Percentiles rank a stretch among this genome's conserved stretches.
Conservation (phyloP, 371 early-diverging fungal species). For the Mucor mucedo region DNA sequence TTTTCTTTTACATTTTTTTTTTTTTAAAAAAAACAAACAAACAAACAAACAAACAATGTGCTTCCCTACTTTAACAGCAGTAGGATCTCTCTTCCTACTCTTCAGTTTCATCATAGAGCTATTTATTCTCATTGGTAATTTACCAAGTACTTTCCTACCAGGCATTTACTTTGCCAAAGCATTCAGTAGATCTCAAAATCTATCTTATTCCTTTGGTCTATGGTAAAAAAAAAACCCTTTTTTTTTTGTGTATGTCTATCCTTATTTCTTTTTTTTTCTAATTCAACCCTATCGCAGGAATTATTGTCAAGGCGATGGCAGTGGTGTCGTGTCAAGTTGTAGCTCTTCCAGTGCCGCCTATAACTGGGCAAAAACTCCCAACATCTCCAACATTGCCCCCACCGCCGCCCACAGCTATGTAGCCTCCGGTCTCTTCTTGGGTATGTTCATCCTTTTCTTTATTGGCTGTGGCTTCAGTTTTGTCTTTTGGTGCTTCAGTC, state of each 20-base stretch:
- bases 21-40: background rate
- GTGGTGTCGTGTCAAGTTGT: conserved; percentile 22
- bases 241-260: background rate
- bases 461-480: conserved; percentile 40
- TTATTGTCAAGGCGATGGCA: conserved; percentile 29
- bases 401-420: conserved; percentile 13
- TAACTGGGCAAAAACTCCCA: conserved; percentile 48
- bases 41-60: conserved; percentile 16
- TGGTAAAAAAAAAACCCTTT: conserved; percentile 31
- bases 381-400: conserved; percentile 23
- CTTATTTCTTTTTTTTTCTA: background rate
- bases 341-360: conserved; percentile 29
- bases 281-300: conserved; percentile 22
- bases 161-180: conserved; percentile 32
- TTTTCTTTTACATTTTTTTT: background rate
- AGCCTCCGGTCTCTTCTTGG: conserved; percentile 33
- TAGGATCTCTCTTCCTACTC: conserved; percentile 40
- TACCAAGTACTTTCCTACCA: conserved; percentile 35
- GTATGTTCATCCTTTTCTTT: conserved; percentile 43
- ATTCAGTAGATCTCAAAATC: conserved; percentile 19
- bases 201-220: conserved; percentile 30
- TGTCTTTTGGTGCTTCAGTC: conserved; percentile 40
- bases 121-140: conserved; percentile 44
- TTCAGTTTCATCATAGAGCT: conserved; percentile 42
- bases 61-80: conserved; percentile 18